Evolutionary conservation across 768 basidiomycete genomes (phyloP), one percentile per base, ranked within the genome.

Genomic region (Termitomyces sp.): DNA sequence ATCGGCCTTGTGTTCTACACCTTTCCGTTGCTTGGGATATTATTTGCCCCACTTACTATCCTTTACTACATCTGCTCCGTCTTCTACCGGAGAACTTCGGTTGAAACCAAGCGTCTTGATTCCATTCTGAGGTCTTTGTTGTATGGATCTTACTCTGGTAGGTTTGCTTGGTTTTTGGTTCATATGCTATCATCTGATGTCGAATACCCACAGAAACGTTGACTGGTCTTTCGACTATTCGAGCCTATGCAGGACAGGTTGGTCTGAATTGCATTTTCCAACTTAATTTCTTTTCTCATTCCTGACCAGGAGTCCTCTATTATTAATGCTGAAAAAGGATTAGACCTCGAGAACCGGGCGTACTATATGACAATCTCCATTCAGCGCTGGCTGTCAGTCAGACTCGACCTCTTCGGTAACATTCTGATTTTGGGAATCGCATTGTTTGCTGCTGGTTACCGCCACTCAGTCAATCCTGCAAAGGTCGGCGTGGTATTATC

Each of bases 351-450:
- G 63, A 85, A 87, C 62, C 70, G 80, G 56, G 85, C 87, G 1
- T 84, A 84, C 65, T 80, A 81, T 60, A 84, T 87, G 77, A 84
- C 81, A 0, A 75, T 88, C 39, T 73, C 80, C 5, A 83, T 87
- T 56, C 86, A 88, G 66, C 72, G 82, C 47, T 89, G 85, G 85
- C 73, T 88, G 1, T 76, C 77, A 3, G 66, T 86, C 8, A 75
- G 88, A 15, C 75, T 91, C 1, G 87, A 90, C 59, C 69, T 88
- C 26, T 81, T 87, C 26, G 85, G 82, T 1, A 87, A 87, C 63
- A 58, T 84, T n/a, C 70, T 91, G 13, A 76, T 90, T 26, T 74
- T 90, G 20, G 85, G 86, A 1, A 88, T 92, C 46, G 83, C 75
- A 2, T 68, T 91, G 15, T 89, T 90, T 66, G 87, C 85, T 2